Evolutionary conservation across 1,284 basidiomycete genomes (phyloP).

Genomic region (Psilocybe mexicana): DNA sequence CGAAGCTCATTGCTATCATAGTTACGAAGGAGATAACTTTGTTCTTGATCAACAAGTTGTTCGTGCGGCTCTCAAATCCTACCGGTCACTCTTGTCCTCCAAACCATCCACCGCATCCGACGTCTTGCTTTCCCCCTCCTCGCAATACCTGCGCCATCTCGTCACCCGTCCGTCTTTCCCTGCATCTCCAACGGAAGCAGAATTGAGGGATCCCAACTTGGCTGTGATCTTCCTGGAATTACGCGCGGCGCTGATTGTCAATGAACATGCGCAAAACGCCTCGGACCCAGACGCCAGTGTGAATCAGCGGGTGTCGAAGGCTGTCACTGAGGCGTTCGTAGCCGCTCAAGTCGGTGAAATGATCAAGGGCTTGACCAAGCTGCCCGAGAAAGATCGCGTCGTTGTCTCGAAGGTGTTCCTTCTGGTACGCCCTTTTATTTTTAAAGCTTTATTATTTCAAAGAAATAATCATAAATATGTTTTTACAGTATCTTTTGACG

Average conservation of each 20-base stretch:
- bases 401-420: conserved; percentile 47
- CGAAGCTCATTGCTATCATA: conserved; percentile 23
- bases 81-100: conserved; percentile 34
- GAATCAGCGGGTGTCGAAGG: conserved; percentile 59
- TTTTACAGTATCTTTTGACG: conserved; percentile 61
- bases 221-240: conserved; percentile 55
- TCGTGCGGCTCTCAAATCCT: conserved; percentile 66
- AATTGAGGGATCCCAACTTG: conserved; percentile 40
- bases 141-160: conserved; percentile 55
- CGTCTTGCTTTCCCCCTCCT: conserved; percentile 45
- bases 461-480: background rate
- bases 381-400: conserved; percentile 33
- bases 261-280: conserved; percentile 43
- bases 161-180: conserved; percentile 22
- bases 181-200: conserved; percentile 18
- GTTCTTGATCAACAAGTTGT: conserved; percentile 75
- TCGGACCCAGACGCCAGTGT: conserved; percentile 49
- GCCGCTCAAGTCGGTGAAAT: conserved; percentile 53
- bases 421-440: conserved; percentile 41
- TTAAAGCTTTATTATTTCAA: background rate
- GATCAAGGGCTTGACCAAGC: conserved; percentile 33
- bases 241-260: conserved; percentile 62
- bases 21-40: conserved; percentile 79
- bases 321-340: conserved; percentile 69
- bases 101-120: conserved; percentile 19